Base-by-base conservation (phyloP, 23 red algal genomes). In the Gracilaria domingensis region DNA sequence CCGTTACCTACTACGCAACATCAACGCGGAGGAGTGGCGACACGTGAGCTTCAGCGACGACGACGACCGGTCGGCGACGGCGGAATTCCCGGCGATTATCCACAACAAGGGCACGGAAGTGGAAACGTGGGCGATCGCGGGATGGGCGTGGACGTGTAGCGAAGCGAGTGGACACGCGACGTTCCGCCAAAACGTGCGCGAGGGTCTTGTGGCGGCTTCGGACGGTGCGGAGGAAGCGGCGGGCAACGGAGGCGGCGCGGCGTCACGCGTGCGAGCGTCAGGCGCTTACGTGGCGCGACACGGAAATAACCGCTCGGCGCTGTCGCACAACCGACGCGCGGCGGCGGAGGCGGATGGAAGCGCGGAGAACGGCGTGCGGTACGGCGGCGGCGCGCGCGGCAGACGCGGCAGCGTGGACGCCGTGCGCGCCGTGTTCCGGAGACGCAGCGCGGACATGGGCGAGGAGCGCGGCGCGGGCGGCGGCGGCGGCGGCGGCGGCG, bases 31-130 rank as follows among this genome's bases (percentile, higher is more conserved):
- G 37, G 91, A 94, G 53, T 94, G 91, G 91, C 59, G 91, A 54
- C 80, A 85, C 44, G 91, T 94, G 34, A 86, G 81, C 62, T 87
- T 94, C 60, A 86, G 75, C 83, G 75, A 94, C 73, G 91, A 94
- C 65, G 75, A 87, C 48, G 91, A 94, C 40, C 64, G 54, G 21
- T 86, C 88, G 34, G 77, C 79, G 12, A 77, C 88, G 35, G 76
- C 75, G 20, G 77, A 92, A 76, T 92, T 92, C 47, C 77, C 88
- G 20, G 40, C 79, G 6, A 30, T 83, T 11, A 51, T 92, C 18
- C 77, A 83, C 49, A 82, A 55, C 29, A 92, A 83, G 24, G 88
- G 77, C 12, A 82, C 45, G 66, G 88, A 83, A 54, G 56, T 82
- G 58, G 88, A 92, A 45, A 92, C 88, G 23, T 72, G 76, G 58